phyloP scores from a whole-genome alignment of 2,329 filamentous ascomycete genomes.

The Curvularia sp. region DNA sequence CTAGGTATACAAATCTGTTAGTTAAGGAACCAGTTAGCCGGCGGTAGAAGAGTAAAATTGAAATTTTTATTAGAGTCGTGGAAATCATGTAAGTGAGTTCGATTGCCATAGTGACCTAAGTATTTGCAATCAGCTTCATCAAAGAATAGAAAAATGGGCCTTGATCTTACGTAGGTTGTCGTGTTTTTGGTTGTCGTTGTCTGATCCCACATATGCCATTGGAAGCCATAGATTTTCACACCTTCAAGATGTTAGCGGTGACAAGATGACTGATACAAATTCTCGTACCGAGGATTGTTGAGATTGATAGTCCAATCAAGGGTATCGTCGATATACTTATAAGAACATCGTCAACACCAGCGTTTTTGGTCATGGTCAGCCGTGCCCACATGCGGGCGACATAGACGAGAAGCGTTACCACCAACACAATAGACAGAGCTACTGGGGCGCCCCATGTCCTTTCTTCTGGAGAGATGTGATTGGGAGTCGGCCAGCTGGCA shows the following conservation, averaged over 20 bases:
- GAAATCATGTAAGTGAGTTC: constrained; percentile 17
- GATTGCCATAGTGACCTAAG: constrained; percentile 1
- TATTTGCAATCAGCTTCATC: not conserved
- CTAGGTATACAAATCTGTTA: not conserved
- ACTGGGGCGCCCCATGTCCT: not conserved
- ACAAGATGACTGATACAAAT: not conserved
- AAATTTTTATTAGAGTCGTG: constrained; percentile 39
- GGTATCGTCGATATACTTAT: not conserved
- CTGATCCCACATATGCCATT: constrained; percentile 2
- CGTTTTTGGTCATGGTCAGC: not conserved
- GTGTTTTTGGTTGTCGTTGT: not conserved
- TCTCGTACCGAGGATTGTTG: not conserved
- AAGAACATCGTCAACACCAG: not conserved
- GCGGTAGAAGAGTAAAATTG: constrained; percentile 29
- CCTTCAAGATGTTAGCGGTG: not conserved
- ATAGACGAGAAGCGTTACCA: not conserved
- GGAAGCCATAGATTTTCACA: not conserved
- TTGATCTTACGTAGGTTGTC: not conserved
- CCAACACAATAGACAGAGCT: not conserved
- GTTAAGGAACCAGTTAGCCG: not conserved
- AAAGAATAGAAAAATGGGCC: not conserved
- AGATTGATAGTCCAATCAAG: not conserved
- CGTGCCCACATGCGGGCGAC: not conserved
- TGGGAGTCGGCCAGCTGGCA: not conserved
- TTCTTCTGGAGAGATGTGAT: not conserved